A percentile compares a stretch with the other conserved stretches of the same genome.
phyloP scores from a whole-genome alignment of 495 filamentous ascomycete species.

The Podospora conica region DNA sequence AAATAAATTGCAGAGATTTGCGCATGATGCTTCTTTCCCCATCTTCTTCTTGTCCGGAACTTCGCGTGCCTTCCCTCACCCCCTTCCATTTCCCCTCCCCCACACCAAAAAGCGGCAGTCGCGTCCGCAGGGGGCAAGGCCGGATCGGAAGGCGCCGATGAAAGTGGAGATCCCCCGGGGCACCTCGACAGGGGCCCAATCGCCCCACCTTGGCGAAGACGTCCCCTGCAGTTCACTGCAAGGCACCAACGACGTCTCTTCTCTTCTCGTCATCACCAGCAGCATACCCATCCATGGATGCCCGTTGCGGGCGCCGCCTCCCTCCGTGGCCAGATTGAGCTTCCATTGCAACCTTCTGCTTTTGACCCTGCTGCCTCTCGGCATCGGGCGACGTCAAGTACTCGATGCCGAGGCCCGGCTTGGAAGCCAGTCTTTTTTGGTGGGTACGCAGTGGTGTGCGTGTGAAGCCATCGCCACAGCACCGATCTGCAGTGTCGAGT shows the following conservation, averaged over 20 bases:
- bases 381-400: neutral
- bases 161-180: neutral
- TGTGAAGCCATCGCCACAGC: neutral
- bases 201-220: neutral
- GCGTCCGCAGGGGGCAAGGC: neutral
- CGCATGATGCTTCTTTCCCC: conserved; percentile 5
- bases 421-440: no score
- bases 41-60: neutral
- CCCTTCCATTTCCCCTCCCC: neutral
- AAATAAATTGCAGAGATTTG: conserved; percentile 23
- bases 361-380: neutral
- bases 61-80: neutral
- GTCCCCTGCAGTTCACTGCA: neutral
- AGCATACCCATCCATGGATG: no score
- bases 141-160: neutral
- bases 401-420: neutral
- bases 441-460: no score
- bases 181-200: no score
- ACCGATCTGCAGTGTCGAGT: neutral
- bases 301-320: neutral
- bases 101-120: neutral
- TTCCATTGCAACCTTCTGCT: neutral
- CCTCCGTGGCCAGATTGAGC: neutral
- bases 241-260: neutral
- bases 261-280: neutral